Base-by-base conservation (phyloP, 306 rosid species). In the Sicyos edulis region DNA sequence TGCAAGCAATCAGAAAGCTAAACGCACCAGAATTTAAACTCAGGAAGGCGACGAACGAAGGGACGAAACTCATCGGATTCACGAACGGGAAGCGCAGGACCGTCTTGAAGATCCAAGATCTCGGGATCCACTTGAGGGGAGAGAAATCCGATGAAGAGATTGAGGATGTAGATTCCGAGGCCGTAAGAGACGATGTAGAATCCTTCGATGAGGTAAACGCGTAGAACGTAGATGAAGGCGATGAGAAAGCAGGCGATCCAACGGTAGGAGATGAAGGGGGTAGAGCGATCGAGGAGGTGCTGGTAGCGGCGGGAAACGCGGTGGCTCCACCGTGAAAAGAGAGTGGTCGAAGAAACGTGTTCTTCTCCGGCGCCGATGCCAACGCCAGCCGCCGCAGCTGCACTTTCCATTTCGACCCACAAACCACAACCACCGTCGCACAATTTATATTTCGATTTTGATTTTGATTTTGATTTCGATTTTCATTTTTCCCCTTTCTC, bases 121-220 rank as follows among this genome's bases (percentile, higher is more conserved):
- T 92, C 93, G 2, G 96, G 98, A 80, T 92, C 98, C 34, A 92
- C 96, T 88, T 92, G 96, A 77, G 98, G 98, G 62, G 96, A 92
- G 40, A 90, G 90, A 70, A 92, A 90, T 0, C 96, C 96, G 72
- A 92, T 92, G 47, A 90, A 86, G 44, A 90, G 91, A 82, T 92
- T 92, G 56, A 92, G 90, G 72, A 92, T 79, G 82, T 92, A 92
- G 78, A 92, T 92, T 58, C 98, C 98, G 1, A 92, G 76, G 0
- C 93, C 98, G 73, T 92, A 92, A 6, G 98, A 88, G 4, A 92
- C 91, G 77, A 92, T 75, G 85, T 90, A 92, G 90, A 92, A 92
- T 1, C 98, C 98, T 73, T 92, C 78, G 34, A 90, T 82, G 9
- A 90, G 57, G 83, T 82, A 90, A 11, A 92, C 98, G 44, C 98